Evolutionary conservation across 139 green algal species (phyloP).

Genomic region (Chlorella sp.): DNA sequence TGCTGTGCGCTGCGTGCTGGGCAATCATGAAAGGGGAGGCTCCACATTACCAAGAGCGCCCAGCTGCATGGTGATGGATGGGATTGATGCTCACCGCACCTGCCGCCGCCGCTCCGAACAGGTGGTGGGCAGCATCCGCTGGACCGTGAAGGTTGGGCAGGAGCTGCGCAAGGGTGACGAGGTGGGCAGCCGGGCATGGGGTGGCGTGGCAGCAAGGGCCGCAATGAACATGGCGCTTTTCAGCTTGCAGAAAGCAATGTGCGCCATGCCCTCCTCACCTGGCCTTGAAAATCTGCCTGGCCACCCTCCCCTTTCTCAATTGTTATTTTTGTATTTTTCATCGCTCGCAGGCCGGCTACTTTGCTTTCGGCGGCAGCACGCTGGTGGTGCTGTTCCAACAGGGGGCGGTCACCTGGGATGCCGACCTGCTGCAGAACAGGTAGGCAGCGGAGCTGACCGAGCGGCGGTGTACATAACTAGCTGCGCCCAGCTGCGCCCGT

Average conservation of each 20-base stretch:
- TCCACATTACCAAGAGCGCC: no score
- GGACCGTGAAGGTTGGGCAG: slow-evolving; percentile 38
- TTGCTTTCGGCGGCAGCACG: slow-evolving; percentile 66
- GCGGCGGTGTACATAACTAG: no score
- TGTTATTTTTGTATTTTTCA: background rate
- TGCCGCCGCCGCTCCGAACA: background rate
- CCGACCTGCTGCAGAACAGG: slow-evolving; percentile 55
- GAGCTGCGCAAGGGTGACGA: slow-evolving; percentile 49
- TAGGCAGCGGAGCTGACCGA: no score
- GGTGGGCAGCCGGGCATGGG: slow-evolving; percentile 22
- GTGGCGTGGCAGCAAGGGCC: background rate
- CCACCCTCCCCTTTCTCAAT: no score
- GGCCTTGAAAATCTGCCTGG: no score
- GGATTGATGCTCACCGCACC: no score
- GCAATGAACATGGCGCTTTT: no score
- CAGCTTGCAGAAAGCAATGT: no score
- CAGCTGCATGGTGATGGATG: no score
- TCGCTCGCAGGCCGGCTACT: slow-evolving; percentile 49
- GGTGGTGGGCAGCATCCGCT: slow-evolving; percentile 48
- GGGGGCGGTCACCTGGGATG: slow-evolving; percentile 42
- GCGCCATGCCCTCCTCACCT: no score
- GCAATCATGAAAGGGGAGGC: no score
- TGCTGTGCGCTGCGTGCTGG: no score
- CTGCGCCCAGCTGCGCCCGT: background rate
- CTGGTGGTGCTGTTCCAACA: slow-evolving; percentile 51